A percentile compares a stretch with the other conserved stretches of the same genome.
These are phyloP conservation scores for Scortechinia acanthostroma DNA, from an alignment of 2,329 filamentous ascomycete genomes.

Conservation along the genomic window DNA sequence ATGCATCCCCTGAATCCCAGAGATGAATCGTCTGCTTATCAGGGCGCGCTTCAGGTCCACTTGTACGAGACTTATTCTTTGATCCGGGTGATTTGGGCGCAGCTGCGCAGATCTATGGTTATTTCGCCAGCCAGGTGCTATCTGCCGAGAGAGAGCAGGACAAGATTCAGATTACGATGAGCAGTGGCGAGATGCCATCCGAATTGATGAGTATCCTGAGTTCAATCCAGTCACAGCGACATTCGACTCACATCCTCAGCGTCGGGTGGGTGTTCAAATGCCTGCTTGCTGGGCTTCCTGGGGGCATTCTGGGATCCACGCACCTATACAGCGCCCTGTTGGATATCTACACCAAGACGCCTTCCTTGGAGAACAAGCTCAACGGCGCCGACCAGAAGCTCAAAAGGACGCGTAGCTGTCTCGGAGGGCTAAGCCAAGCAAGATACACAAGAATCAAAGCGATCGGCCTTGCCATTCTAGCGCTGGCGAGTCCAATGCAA, in stretches of 20 bases:
- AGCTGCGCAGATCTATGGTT: conserved; percentile 23
- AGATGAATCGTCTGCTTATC: neutral
- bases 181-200: conserved; percentile 18
- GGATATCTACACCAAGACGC: conserved; percentile 9
- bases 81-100: conserved; percentile 20
- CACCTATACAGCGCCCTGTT: conserved; percentile 19
- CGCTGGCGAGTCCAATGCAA: conserved; percentile 23
- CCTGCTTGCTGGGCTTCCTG: conserved; percentile 23
- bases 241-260: conserved; percentile 12
- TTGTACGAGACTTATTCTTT: conserved; percentile 19
- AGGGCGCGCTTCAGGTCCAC: neutral
- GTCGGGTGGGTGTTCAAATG: conserved; percentile 22
- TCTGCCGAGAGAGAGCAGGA: conserved; percentile 19
- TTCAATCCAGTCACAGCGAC: too few relatives aligned
- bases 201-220: conserved; percentile 9
- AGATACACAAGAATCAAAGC: conserved; percentile 15
- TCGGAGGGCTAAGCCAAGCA: conserved; percentile 8
- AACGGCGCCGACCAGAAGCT: neutral
- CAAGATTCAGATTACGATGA: conserved; percentile 21
- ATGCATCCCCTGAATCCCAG: conserved; percentile 5
- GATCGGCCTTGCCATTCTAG: conserved; percentile 24
- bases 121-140: conserved; percentile 26
- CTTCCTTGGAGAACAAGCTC: neutral
- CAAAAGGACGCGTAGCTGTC: neutral
- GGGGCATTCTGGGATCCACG: conserved; percentile 24